These are phyloP conservation scores for Capsicum chinense DNA, from an alignment of 257 asterid genomes.

Conservation along the genomic window DNA sequence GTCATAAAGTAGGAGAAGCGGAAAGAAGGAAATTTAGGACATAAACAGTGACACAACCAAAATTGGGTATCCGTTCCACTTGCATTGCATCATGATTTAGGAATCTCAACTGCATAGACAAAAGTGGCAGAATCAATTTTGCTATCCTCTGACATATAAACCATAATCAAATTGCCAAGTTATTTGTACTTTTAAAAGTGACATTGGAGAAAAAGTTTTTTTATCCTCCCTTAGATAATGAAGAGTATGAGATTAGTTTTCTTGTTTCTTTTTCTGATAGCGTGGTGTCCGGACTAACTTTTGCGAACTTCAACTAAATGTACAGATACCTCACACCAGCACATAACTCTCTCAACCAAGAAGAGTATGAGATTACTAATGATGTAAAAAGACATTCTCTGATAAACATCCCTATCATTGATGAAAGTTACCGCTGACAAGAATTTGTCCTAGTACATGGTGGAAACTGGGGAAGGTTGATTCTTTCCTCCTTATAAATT, in stretches of 20 bases:
- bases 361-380: too few relatives aligned
- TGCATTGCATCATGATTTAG: background rate
- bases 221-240: slow-evolving; percentile 3
- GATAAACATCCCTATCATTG: background rate
- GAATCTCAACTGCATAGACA: background rate
- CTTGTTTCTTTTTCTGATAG: too few relatives aligned
- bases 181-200: background rate
- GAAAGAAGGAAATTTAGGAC: too few relatives aligned
- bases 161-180: background rate
- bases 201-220: background rate
- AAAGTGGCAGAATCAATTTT: background rate
- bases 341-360: too few relatives aligned
- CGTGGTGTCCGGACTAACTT: too few relatives aligned
- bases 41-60: too few relatives aligned
- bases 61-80: too few relatives aligned
- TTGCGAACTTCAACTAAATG: too few relatives aligned
- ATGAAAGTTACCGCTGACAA: background rate
- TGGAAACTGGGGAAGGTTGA: slow-evolving; percentile 27
- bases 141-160: background rate
- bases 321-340: too few relatives aligned
- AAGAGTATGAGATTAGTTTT: background rate
- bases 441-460: background rate
- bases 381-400: background rate
- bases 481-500: slow-evolving; percentile 21
- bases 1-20: too few relatives aligned